These are phyloP conservation scores for Fusarium abutilonis DNA, from an alignment of 2,329 filamentous ascomycete genomes.

Conservation along the genomic window DNA sequence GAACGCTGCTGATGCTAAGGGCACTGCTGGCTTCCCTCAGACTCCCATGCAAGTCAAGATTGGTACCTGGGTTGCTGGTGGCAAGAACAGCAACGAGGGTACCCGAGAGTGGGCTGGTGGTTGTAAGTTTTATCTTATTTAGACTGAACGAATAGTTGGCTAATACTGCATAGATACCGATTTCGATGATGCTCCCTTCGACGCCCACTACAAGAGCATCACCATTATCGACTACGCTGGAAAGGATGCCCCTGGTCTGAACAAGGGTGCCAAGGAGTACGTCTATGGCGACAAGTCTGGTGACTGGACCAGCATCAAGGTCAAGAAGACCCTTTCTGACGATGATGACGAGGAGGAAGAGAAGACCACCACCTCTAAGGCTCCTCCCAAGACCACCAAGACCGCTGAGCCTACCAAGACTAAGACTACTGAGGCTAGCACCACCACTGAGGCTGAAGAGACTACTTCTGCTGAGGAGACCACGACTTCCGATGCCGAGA, in stretches of 20 bases:
- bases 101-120: conserved; percentile 79
- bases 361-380: conserved; percentile 29
- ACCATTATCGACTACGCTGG: conserved; percentile 65
- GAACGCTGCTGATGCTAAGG: conserved; percentile 65
- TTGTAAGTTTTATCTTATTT: conserved; percentile 25
- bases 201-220: conserved; percentile 66
- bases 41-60: conserved; percentile 77
- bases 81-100: conserved; percentile 68
- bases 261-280: conserved; percentile 60
- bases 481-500: conserved; percentile 8
- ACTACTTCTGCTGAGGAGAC: conserved; percentile 21
- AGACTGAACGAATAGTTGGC: not conserved
- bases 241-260: conserved; percentile 52
- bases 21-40: conserved; percentile 72
- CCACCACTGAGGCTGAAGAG: conserved; percentile 24
- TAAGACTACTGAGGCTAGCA: conserved; percentile 22
- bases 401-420: conserved; percentile 26
- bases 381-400: conserved; percentile 28
- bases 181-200: conserved; percentile 63
- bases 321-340: conserved; percentile 53
- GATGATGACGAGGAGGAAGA: conserved; percentile 36
- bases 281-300: conserved; percentile 61
- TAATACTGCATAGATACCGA: conserved; percentile 55
- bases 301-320: conserved; percentile 61
- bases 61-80: conserved; percentile 72